Base-by-base conservation (phyloP, 2,329 filamentous ascomycete genomes). In the Ascochyta koolunga region DNA sequence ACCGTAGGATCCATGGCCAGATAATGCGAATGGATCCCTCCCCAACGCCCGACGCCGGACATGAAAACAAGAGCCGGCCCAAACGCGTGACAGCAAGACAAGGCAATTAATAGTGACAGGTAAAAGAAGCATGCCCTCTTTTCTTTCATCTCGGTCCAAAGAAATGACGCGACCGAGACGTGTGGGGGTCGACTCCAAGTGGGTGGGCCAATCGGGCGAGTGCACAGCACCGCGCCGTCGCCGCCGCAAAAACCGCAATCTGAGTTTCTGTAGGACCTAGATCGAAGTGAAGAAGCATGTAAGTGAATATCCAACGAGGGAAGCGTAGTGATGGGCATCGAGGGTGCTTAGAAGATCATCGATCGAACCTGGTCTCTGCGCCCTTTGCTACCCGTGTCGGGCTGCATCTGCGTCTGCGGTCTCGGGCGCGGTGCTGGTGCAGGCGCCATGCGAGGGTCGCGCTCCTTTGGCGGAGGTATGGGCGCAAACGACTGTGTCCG, bases 281-380 rank as follows among this genome's bases (percentile, higher is more conserved):
- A 61, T 62, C 50, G 47, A 62, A 70, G 61, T 61, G 52, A 60
- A 65, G 61, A 59, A 52, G 44, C 58, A 63, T 60, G 62, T 67
- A 69, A 67, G 61, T 64, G 54, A 65, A 62, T 61, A 44, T 60
- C 42, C 54, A 64, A 63, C 45, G 52, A 22, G 36, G 50, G n/a
- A 29, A 56, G 29, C 45, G 51, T 48, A 50, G 46, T 49, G 39
- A 53, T 50, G 42, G 62, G 56, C 65, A 71, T 67, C 65, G 60
- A 64, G 15, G 15, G 45, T 50, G 51, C 51, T 54, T 73, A 76
- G 61, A 74, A 75, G 59, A 76, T 75, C 73, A 76, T 76, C 59
- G 73, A 75, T 66, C 72, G 70, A 69, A 76, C 72, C 65, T 76
- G 72, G 57, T 75, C 71, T 49, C 72, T 67, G 32, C 73, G 67